Evolutionary conservation across 2,329 filamentous ascomycete genomes (phyloP), one percentile per base, ranked within the genome.

Genomic region (Aquanectria penicillioides): DNA sequence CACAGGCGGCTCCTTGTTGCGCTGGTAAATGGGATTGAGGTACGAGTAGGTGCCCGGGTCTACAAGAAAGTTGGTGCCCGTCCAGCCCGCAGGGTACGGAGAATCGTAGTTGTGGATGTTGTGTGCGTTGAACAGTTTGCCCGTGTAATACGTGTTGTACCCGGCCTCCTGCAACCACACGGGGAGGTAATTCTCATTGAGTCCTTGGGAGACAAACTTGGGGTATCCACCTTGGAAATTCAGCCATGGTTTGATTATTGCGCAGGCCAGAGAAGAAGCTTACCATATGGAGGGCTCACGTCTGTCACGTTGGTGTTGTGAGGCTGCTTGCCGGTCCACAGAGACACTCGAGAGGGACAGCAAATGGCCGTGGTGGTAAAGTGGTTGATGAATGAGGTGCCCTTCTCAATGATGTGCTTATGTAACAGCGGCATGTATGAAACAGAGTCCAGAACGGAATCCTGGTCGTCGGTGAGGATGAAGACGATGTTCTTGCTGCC

Each of bases 231-330:
- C 74, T 58, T 79, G 18, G 25, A 7, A 5, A 17, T 4, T 65
- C 13, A 66, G 61, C 2, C 59, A 54, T 25, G 15, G 23, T 17
- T 17, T 10, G 25, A 3, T 12, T 20, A 17, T 2, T n/a, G 3
- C 7, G 15, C 20, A 2, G 25, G 23, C 13, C n/a, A 3, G 2
- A 11, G 7, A n/a, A 7, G 2, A 15, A 6, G 2, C 72, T 57
- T 73, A 81, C 80, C 83, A 58, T 84, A 84, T 10, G 83, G 84
- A 13, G 85, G 78, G 25, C 46, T 63, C 0, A 85, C 78, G 41
- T 83, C 77, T 0, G 89, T 91, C 1, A 91, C 86, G 63, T 91
- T 91, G 0, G 88, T 90, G 63, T 90, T 91, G 65, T 92, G 89
- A 0, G 88, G 86, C 6, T 85, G 81, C 67, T 84, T 85, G 0